Conservation (phyloP, 2,329 filamentous ascomycete species). For the Apiospora phragmitis region DNA sequence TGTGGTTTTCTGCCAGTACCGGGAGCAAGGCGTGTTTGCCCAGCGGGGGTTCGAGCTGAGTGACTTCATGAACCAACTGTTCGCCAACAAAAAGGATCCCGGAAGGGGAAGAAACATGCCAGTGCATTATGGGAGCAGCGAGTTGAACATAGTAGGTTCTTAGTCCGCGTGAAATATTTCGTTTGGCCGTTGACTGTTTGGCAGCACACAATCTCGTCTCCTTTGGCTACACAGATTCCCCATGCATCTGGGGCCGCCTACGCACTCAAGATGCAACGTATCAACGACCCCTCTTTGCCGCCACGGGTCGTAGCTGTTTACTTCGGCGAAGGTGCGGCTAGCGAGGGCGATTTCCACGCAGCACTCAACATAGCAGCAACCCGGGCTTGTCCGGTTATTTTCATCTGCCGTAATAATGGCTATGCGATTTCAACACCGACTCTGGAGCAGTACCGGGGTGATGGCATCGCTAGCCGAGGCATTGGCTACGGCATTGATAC, state of each 20-base stretch:
- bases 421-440: slow-evolving; percentile 91
- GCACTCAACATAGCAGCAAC: slow-evolving; percentile 91
- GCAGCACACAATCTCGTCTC: slow-evolving; percentile 82
- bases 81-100: slow-evolving; percentile 79
- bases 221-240: slow-evolving; percentile 85
- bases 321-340: slow-evolving; percentile 88
- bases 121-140: slow-evolving; percentile 86
- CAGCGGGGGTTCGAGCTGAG: slow-evolving; percentile 84
- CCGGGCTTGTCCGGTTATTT: slow-evolving; percentile 81
- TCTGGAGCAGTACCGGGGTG: slow-evolving; percentile 85
- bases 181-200: slow-evolving; percentile 17
- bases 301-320: slow-evolving; percentile 77
- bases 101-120: slow-evolving; percentile 94
- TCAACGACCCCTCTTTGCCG: slow-evolving; percentile 68
- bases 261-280: slow-evolving; percentile 77
- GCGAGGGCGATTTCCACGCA: slow-evolving; percentile 89
- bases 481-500: slow-evolving; percentile 94
- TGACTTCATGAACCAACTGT: slow-evolving; percentile 95
- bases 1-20: slow-evolving; percentile 91
- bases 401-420: slow-evolving; percentile 91
- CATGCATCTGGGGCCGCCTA: slow-evolving; percentile 88
- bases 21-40: slow-evolving; percentile 88
- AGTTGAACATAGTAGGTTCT: slow-evolving; percentile 74
- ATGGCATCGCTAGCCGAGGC: slow-evolving; percentile 84
- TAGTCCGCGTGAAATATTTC: neutral